Evolutionary conservation across 768 basidiomycete genomes (phyloP).

Genomic region (Russula compacta): DNA sequence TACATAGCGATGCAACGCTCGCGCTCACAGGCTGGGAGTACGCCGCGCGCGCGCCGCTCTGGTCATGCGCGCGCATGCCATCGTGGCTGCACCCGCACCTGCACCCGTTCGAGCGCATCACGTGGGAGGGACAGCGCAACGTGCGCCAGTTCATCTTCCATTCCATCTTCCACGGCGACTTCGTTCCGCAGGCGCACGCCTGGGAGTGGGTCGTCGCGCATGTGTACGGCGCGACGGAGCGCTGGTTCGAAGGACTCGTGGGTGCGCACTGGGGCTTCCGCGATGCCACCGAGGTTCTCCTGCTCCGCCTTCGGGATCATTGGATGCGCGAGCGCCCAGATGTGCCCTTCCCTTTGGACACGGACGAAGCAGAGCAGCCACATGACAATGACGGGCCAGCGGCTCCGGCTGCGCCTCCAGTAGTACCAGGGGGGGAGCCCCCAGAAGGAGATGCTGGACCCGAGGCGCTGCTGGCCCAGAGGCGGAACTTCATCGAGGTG

Average conservation of each 20-base stretch:
- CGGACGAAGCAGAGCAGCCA: conserved; percentile 3
- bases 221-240: conserved; percentile 26
- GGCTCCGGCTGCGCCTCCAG: neutral
- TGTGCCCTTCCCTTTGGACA: conserved; percentile 20
- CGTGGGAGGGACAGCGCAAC: conserved; percentile 22
- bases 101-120: conserved; percentile 20
- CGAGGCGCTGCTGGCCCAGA: neutral
- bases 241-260: conserved; percentile 27
- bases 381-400: neutral
- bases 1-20: conserved; percentile 16
- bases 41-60: conserved; percentile 26
- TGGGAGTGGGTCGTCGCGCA: conserved; percentile 26
- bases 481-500: conserved; percentile 13
- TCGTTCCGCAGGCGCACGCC: conserved; percentile 12
- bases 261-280: conserved; percentile 25
- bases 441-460: neutral
- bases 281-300: conserved; percentile 21
- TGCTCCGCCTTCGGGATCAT: conserved; percentile 22
- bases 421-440: neutral
- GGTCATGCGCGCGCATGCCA: conserved; percentile 29
- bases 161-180: conserved; percentile 19
- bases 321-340: conserved; percentile 25
- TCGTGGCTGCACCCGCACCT: conserved; percentile 22
- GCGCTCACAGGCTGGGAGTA: conserved; percentile 28
- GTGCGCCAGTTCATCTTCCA: conserved; percentile 22